These are phyloP conservation scores for Aspergillus cristatus DNA, from an alignment of 495 filamentous ascomycete species.

Conservation along the genomic window DNA sequence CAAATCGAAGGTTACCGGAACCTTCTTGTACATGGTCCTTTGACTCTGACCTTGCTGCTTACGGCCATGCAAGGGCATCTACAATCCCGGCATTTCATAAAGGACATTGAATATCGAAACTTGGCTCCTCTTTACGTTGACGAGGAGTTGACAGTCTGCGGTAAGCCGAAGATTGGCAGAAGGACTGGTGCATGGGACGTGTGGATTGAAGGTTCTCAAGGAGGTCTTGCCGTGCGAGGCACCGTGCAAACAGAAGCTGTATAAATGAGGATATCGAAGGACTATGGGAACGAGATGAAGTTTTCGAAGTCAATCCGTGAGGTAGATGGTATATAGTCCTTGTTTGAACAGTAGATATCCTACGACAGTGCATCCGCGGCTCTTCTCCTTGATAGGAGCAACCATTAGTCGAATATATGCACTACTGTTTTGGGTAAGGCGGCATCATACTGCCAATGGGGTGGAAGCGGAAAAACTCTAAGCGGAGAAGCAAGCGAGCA, in stretches of 20 bases:
- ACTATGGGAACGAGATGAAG: no score
- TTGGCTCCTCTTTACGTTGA: slow-evolving; percentile 70
- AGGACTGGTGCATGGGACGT: slow-evolving; percentile 40
- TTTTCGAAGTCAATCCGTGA: no score
- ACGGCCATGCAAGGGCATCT: slow-evolving; percentile 49
- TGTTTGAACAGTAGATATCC: neutral
- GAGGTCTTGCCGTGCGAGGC: slow-evolving; percentile 54
- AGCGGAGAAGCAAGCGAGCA: neutral
- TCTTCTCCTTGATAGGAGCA: no score
- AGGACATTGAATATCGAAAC: slow-evolving; percentile 65
- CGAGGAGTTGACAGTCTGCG: slow-evolving; percentile 54
- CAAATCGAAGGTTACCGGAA: slow-evolving; percentile 63
- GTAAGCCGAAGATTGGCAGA: slow-evolving; percentile 24
- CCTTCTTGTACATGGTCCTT: slow-evolving; percentile 76
- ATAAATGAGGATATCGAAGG: neutral
- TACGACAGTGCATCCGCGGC: no score
- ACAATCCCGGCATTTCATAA: slow-evolving; percentile 22
- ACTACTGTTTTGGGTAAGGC: no score
- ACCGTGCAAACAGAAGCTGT: slow-evolving; percentile 20
- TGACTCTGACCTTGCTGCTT: slow-evolving; percentile 69
- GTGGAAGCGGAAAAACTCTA: slow-evolving; percentile 11
- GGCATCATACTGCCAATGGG: no score
- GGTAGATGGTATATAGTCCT: no score
- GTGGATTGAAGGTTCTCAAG: slow-evolving; percentile 56
- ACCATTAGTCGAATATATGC: no score